phyloP scores from a whole-genome alignment of 208 protist species.

The Acanthamoeba triangularis region DNA sequence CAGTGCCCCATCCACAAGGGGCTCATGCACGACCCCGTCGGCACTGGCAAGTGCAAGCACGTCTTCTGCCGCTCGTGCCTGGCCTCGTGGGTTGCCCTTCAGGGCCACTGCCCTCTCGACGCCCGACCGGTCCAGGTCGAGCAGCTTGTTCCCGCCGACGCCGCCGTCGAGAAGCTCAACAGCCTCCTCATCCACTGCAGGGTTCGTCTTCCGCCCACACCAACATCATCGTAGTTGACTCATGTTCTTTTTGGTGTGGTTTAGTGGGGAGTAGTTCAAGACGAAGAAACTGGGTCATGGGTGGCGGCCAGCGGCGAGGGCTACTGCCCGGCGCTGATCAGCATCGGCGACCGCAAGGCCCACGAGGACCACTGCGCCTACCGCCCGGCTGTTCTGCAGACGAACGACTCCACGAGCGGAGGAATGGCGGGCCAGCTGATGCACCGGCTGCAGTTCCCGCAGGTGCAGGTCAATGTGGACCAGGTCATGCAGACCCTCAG shows the following conservation, averaged over 20 bases:
- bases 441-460: not conserved
- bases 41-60: conserved; percentile 45
- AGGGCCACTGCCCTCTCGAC: conserved; percentile 47
- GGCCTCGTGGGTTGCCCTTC: conserved; percentile 13
- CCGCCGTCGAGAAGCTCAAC: conserved; percentile 16
- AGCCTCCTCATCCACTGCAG: conserved; percentile 39
- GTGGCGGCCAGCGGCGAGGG: not conserved
- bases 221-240: not conserved
- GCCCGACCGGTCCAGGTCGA: not conserved
- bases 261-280: conserved; percentile 26
- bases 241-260: too few species aligned
- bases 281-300: not conserved
- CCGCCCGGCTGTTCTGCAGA: not conserved
- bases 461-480: not conserved
- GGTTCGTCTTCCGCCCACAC: not conserved
- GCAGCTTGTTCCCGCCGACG: not conserved
- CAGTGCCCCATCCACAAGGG: conserved; percentile 52
- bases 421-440: not conserved
- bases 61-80: conserved; percentile 50
- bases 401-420: too few species aligned
- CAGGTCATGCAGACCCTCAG: conserved; percentile 4
- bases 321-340: conserved; percentile 10
- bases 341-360: conserved; percentile 54
- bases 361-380: conserved; percentile 36
- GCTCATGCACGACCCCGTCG: conserved; percentile 2